These are phyloP conservation scores for Cryomyces minteri DNA, from an alignment of 495 filamentous ascomycete genomes.

Conservation along the genomic window DNA sequence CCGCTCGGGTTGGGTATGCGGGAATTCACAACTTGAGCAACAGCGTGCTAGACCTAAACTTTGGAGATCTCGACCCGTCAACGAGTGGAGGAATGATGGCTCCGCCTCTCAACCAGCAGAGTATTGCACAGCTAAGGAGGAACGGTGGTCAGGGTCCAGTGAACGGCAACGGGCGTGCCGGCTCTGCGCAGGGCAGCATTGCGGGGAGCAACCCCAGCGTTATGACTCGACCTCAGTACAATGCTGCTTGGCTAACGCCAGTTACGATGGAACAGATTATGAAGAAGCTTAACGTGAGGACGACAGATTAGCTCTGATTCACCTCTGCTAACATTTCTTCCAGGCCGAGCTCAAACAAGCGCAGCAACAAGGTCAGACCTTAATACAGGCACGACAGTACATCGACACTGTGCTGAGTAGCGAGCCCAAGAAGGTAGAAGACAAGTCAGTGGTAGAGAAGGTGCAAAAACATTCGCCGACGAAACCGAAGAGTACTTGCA, in stretches of 20 bases:
- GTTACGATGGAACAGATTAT: constrained; percentile 90
- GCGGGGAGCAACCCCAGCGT: constrained; percentile 23
- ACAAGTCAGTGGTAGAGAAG: constrained; percentile 5
- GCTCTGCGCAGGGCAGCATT: constrained; percentile 4
- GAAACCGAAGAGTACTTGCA: constrained; percentile 27
- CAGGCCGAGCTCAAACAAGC: constrained; percentile 80
- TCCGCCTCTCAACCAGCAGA: constrained; percentile 32
- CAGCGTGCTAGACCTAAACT: constrained; percentile 70
- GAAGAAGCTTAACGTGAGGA: constrained; percentile 75
- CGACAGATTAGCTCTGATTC: constrained; percentile 6
- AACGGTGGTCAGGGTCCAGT: constrained; percentile 54
- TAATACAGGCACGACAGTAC: constrained; percentile 65
- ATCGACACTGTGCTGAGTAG: constrained; percentile 55
- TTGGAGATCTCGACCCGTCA: constrained; percentile 65
- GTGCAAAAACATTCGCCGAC: constrained; percentile 14
- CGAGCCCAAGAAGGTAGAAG: constrained; percentile 46
- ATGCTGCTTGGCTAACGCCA: constrained; percentile 51
- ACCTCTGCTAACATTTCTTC: constrained; percentile 4
- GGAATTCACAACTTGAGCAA: constrained; percentile 49
- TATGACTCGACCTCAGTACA: too few relatives aligned
- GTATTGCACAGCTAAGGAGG: constrained; percentile 42
- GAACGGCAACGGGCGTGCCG: constrained; percentile 30
- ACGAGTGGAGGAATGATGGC: constrained; percentile 51
- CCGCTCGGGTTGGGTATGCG: constrained; percentile 87
- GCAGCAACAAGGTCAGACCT: constrained; percentile 68